These are phyloP conservation scores for Podaxis sp. DNA, from an alignment of 768 basidiomycete species.

Conservation along the genomic window DNA sequence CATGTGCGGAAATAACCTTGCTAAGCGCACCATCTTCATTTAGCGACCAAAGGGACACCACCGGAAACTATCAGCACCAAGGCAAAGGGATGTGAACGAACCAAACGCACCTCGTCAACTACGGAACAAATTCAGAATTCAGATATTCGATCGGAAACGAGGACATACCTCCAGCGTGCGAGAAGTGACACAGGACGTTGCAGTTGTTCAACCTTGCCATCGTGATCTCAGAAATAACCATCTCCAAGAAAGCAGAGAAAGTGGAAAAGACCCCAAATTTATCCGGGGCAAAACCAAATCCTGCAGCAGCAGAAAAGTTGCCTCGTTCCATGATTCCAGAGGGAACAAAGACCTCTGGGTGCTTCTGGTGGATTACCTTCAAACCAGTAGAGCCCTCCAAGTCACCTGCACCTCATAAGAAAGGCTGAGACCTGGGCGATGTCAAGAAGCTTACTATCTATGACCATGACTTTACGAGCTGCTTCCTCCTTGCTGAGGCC, in stretches of 20 bases:
- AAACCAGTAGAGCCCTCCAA: constrained; percentile 89
- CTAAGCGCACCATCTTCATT: constrained; percentile 30
- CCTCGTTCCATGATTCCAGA: constrained; percentile 89
- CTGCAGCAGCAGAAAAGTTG: constrained; percentile 82
- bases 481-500: constrained; percentile 74
- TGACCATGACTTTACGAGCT: constrained; percentile 79
- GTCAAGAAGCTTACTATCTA: constrained; percentile 62
- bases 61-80: neutral
- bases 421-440: neutral
- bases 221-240: constrained; percentile 85
- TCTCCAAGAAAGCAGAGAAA: constrained; percentile 90
- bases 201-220: constrained; percentile 92
- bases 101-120: constrained; percentile 60
- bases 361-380: constrained; percentile 86
- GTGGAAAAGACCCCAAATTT: constrained; percentile 90
- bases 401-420: constrained; percentile 49
- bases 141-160: neutral
- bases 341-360: constrained; percentile 83
- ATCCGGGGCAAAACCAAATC: constrained; percentile 80
- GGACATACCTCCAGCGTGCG: constrained; percentile 75
- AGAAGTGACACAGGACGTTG: constrained; percentile 88
- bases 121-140: constrained; percentile 12
- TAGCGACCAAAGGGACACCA: neutral
- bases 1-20: neutral
- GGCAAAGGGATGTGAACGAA: neutral